Base-by-base conservation (phyloP, 768 basidiomycete species). In the Exidia glandulosa region DNA sequence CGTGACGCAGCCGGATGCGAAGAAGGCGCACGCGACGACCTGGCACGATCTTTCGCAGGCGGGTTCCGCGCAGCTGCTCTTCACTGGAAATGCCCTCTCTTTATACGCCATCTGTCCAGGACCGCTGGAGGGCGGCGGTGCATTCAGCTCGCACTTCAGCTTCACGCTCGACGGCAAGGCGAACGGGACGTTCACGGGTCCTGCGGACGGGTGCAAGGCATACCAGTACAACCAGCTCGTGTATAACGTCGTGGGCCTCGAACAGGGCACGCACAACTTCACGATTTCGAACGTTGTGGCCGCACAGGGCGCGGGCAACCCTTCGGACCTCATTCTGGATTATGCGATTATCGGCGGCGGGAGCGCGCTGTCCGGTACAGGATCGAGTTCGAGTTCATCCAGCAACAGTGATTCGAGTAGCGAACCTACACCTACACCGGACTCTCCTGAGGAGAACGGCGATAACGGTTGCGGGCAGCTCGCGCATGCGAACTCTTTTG, bases 11-110 rank as follows among this genome's bases (percentile, higher is more conserved):
- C 59, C 59, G 14, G 48, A 59, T 33, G 32, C 59, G 32, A 32
- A 33, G 16, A 31, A 54, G 27, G 59, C 59, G 32, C 50, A 52
- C 50, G 59, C 19, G 27, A 50, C 41, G 25, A 59, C 59, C 9
- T 59, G 59, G 59, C 59, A 59, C 23, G 59, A 59, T 48, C 50
- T 54, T 27, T 27, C 25, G 25, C 25, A 54, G 25, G 25, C 25
- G 9, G 50, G 50, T 13, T 29, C 27, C 29, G 50, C 50, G 12
- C 25, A 31, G 10, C 30, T 54, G 50, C 25, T 25, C 16, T 54
- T 54, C 50, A 54, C 27, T 27, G 50, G 50, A 4, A 54, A 23
- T 27, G 50, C 19, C 14, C 25, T 54, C 25, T 29, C 25, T 12
- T 23, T 54, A 6, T 54, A 54, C 50, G 25, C 27, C 9, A 45